These are phyloP conservation scores for Coemansia sp. DNA, from an alignment of 192 early-diverging fungal species.

Conservation along the genomic window DNA sequence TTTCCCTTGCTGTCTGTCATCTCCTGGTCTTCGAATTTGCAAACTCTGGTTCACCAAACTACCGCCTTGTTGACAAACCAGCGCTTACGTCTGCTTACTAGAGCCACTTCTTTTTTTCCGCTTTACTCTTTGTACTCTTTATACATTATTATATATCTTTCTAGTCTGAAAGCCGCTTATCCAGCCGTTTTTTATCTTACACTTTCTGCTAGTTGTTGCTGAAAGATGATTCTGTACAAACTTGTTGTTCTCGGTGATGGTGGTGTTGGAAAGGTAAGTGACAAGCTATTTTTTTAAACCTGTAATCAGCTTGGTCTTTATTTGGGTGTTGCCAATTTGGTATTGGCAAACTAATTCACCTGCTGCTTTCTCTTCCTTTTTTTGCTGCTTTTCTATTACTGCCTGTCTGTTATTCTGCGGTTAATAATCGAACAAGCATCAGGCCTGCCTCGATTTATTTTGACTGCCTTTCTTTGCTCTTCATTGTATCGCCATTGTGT, in stretches of 20 bases:
- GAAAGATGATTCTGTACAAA: conserved; percentile 87
- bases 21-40: background rate
- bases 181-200: background rate
- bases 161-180: background rate
- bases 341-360: too few species aligned
- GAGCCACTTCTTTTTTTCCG: background rate
- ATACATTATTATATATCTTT: conserved; percentile 1
- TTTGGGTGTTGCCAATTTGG: too few species aligned
- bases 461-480: background rate
- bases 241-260: conserved; percentile 92
- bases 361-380: too few species aligned
- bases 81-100: background rate
- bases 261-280: conserved; percentile 87
- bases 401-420: too few species aligned
- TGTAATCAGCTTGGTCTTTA: too few species aligned
- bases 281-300: conserved; percentile 1
- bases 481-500: background rate
- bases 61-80: background rate
- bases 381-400: too few species aligned
- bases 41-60: background rate
- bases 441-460: background rate
- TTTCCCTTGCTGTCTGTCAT: conserved; percentile 13
- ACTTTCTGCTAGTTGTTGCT: conserved; percentile 7
- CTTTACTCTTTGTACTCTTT: conserved; percentile 9
- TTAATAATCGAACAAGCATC: background rate